These are phyloP conservation scores for Monilinia fructicola DNA, from an alignment of 2,329 filamentous ascomycete genomes.

Conservation along the genomic window DNA sequence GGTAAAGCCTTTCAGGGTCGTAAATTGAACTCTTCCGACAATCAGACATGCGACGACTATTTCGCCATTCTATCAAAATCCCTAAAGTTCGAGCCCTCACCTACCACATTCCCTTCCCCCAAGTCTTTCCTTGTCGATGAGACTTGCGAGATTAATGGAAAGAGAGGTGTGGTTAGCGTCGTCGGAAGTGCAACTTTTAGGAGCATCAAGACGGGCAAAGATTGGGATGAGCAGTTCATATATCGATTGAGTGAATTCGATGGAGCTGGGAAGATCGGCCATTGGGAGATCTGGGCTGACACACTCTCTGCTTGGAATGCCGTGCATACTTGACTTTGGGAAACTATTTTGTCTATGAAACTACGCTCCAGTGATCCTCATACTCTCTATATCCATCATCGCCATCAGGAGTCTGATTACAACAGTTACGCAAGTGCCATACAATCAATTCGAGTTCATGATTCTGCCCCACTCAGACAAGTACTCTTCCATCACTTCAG, in stretches of 20 bases:
- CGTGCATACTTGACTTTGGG: constrained; percentile 27
- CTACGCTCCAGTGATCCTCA: neutral
- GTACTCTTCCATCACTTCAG: neutral
- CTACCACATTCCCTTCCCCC: constrained; percentile 14
- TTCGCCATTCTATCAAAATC: constrained; percentile 41
- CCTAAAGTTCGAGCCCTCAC: constrained; percentile 30
- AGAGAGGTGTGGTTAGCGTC: constrained; percentile 41
- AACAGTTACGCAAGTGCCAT: neutral
- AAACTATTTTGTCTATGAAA: neutral
- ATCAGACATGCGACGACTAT: constrained; percentile 43
- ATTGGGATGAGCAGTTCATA: constrained; percentile 45
- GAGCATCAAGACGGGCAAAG: constrained; percentile 43
- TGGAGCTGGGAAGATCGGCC: constrained; percentile 43
- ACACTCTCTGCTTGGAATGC: constrained; percentile 46
- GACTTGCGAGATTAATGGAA: constrained; percentile 21
- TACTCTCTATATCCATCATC: no score
- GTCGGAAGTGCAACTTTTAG: constrained; percentile 42
- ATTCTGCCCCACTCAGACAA: neutral
- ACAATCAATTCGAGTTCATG: no score
- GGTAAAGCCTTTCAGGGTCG: constrained; percentile 41
- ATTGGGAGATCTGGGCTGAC: constrained; percentile 49
- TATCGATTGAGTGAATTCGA: constrained; percentile 45
- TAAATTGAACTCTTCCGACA: neutral
- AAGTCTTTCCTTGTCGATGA: constrained; percentile 41
- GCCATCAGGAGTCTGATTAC: neutral